Base-by-base conservation (phyloP, 768 basidiomycete species). In the Pisolithus marmoratus region DNA sequence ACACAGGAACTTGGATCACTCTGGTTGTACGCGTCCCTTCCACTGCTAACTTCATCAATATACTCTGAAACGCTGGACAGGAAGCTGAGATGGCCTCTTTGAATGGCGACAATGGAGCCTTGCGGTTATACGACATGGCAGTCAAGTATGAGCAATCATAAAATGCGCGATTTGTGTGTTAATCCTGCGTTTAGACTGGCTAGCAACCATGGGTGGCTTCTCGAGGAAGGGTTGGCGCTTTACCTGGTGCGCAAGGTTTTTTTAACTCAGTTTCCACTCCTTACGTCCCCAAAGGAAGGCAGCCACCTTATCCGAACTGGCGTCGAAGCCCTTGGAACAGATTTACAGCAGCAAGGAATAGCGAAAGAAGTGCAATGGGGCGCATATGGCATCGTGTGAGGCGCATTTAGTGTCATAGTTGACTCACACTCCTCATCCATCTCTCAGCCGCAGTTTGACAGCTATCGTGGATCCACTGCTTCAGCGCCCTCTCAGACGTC, bases 1-100 rank as follows among this genome's bases (percentile, higher is more conserved):
- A 87, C 60, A 78, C 73, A 19, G 80, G 78, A 54, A 76, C 82
- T 17, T 87, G 85, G 87, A 71, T 84, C 31, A 78, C 82, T 2
- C 73, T 89, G 12, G 77, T 89, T 40, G 84, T 84, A 65, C 54
- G 78, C 69, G 42, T 5, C 14, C 0, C 24, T 47, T 44, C 22
- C 20, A n/a, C n/a, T 17, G 2, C 34, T 11, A 2, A 40, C 15
- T 11, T 37, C 31, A 20, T 24, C 46, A 14, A 27, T 42, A 31
- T 7, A 23, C 49, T n/a, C 52, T 41, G 49, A 55, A 37, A 48
- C 9, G 7, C 7, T 5, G 17, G 31, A 8, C 41, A 87, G 84
- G 84, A 89, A 58, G 86, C 85, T 7, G 86, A 88, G 62, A 65
- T 86, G 38, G 82, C 84, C 6, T 80, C 83, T 0, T 65, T 87